Percentiles rank a stretch among this genome's conserved stretches.
Conservation (phyloP, 495 filamentous ascomycete species). For the Astrothelium macrocarpum region DNA sequence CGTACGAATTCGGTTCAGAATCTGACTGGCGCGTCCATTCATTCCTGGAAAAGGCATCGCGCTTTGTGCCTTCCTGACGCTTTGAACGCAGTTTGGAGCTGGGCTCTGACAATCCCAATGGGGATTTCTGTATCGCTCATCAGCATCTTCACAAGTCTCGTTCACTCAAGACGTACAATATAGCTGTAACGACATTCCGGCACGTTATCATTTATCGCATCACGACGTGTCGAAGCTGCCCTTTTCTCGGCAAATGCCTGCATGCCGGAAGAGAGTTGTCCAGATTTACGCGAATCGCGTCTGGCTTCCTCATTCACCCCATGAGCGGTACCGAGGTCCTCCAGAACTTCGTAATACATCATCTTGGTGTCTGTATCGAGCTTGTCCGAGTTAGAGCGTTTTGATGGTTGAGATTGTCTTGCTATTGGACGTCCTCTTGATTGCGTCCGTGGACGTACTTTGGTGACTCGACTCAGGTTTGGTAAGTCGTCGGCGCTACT, state of each 20-base stretch:
- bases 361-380: neutral
- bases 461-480: neutral
- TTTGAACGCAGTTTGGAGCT: neutral
- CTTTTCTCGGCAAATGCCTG: neutral
- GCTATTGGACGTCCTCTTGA: neutral
- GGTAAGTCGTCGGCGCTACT: neutral
- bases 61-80: neutral
- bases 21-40: neutral
- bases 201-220: neutral
- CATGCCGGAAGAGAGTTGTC: neutral
- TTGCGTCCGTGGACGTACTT: neutral
- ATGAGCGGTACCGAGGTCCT: neutral
- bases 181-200: neutral
- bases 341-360: neutral
- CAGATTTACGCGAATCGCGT: neutral
- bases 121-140: neutral
- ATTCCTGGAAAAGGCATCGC: neutral
- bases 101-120: neutral
- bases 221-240: neutral
- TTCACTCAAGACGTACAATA: slow-evolving; percentile 4
- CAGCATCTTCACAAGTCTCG: neutral
- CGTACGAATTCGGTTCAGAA: neutral
- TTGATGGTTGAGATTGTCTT: neutral
- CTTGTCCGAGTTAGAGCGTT: neutral
- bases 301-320: neutral